Conservation (phyloP, 371 early-diverging fungal genomes). For the Mycotypha africana region DNA sequence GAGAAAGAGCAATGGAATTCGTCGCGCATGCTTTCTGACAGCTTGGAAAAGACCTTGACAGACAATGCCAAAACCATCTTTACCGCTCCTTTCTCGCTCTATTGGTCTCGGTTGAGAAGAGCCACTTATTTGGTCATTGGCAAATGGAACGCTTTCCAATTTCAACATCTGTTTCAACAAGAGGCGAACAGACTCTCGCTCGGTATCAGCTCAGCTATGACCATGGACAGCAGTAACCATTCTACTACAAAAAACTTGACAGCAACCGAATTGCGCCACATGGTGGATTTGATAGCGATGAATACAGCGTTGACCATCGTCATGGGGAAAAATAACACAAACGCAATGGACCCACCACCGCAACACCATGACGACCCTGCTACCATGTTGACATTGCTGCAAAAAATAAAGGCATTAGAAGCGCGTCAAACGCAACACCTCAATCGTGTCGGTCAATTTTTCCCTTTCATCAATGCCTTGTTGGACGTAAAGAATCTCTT, state of each 20-base stretch:
- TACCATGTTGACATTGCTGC: slow-evolving; percentile 10
- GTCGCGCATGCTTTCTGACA: slow-evolving; percentile 12
- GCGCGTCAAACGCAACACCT: slow-evolving; percentile 15
- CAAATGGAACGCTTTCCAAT: neutral
- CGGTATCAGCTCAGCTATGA: slow-evolving; percentile 4
- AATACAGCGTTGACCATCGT: slow-evolving; percentile 25
- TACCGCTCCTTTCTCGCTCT: slow-evolving; percentile 22
- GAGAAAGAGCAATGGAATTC: slow-evolving; percentile 37
- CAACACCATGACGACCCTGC: slow-evolving; percentile 9
- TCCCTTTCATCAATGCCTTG: slow-evolving; percentile 4
- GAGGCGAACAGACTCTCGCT: slow-evolving; percentile 15
- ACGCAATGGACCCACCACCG: neutral
- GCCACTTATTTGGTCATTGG: slow-evolving; percentile 19
- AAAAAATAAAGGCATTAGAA: slow-evolving; percentile 11
- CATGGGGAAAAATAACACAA: slow-evolving; percentile 5
- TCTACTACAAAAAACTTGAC: no score
- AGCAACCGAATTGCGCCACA: slow-evolving; percentile 18
- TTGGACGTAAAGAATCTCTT: slow-evolving; percentile 5
- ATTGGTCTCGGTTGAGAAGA: slow-evolving; percentile 35
- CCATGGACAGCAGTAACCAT: neutral
- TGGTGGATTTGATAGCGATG: slow-evolving; percentile 29
- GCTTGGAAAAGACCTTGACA: slow-evolving; percentile 25
- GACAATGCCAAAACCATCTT: slow-evolving; percentile 35
- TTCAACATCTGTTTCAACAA: slow-evolving; percentile 6
- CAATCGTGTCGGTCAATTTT: slow-evolving; percentile 24